A percentile compares a stretch with the other conserved stretches of the same genome.
phyloP scores from a whole-genome alignment of 495 filamentous ascomycete genomes.

The Rusavskia elegans region DNA sequence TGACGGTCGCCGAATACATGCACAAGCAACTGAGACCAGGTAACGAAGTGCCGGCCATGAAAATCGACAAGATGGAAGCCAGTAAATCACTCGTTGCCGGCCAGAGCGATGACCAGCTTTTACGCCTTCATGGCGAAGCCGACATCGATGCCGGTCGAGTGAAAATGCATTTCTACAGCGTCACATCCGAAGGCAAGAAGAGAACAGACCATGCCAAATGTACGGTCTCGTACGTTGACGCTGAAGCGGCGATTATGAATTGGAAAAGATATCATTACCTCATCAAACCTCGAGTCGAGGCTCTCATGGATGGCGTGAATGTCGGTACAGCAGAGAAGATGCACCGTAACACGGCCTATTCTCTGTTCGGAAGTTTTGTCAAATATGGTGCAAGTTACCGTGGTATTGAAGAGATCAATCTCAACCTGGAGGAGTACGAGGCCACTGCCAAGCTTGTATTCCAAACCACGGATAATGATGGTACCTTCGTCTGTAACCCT shows the following conservation, averaged over 20 bases:
- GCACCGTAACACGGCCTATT: conserved; percentile 59
- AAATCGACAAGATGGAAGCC: conserved; percentile 43
- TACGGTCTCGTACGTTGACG: conserved; percentile 30
- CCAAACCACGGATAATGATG: conserved; percentile 27
- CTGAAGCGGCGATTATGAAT: conserved; percentile 31
- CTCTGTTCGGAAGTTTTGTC: conserved; percentile 54
- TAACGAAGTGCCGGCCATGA: conserved; percentile 28
- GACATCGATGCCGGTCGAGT: conserved; percentile 26
- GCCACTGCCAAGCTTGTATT: conserved; percentile 57
- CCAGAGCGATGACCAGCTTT: conserved; percentile 27
- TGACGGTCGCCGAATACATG: conserved; percentile 30
- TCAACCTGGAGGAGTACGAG: conserved; percentile 55
- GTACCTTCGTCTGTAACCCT: conserved; percentile 42
- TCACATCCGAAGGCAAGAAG: conserved; percentile 14
- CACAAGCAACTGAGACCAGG: conserved; percentile 28
- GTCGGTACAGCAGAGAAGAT: conserved; percentile 32
- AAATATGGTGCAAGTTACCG: conserved; percentile 52
- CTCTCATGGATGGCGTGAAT: conserved; percentile 34
- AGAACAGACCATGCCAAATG: conserved; percentile 34
- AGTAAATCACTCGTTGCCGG: conserved; percentile 44
- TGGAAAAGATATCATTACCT: conserved; percentile 41
- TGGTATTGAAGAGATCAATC: conserved; percentile 60
- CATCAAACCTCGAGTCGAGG: conserved; percentile 34
- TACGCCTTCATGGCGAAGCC: conserved; percentile 26
- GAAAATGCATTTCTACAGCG: conserved; percentile 15